Evolutionary conservation across 1,284 basidiomycete genomes (phyloP).

Genomic region (Anthracocystis setariae): DNA sequence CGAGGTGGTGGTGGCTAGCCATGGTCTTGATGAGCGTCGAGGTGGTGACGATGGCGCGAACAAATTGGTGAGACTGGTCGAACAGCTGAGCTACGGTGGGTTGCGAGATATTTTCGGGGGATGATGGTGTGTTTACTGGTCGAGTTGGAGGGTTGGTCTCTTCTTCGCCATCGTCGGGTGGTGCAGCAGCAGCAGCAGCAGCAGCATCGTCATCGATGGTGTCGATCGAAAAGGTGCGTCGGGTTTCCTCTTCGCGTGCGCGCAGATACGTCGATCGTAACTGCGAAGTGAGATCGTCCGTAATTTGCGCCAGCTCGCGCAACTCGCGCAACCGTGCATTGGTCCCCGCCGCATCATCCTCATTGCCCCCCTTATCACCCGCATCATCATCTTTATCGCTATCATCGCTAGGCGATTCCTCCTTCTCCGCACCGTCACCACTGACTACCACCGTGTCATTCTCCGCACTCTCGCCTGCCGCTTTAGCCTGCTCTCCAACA

Average conservation of each 20-base stretch:
- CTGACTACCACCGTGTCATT: not conserved
- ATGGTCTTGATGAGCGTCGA: conserved; percentile 58
- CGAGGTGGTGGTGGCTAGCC: conserved; percentile 42
- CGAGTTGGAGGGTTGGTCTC: not conserved
- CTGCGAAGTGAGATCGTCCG: conserved; percentile 42
- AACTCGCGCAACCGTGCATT: conserved; percentile 26
- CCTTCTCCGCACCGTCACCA: not conserved
- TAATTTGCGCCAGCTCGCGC: conserved; percentile 26
- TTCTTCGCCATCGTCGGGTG: not conserved
- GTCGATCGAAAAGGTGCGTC: too few species aligned
- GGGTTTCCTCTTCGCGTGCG: conserved; percentile 37
- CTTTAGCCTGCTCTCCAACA: conserved; percentile 12
- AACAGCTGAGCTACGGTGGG: conserved; percentile 40
- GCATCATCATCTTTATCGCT: conserved; percentile 10
- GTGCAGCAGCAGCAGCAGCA: not conserved
- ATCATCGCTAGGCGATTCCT: conserved; percentile 1
- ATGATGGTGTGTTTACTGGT: not conserved
- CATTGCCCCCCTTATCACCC: conserved; percentile 3
- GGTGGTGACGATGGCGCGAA: conserved; percentile 57
- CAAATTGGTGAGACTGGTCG: conserved; percentile 57
- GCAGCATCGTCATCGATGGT: conserved; percentile 9
- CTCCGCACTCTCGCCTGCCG: conserved; percentile 5
- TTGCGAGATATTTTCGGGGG: conserved; percentile 33
- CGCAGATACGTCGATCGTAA: conserved; percentile 44
- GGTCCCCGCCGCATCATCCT: not conserved